Percentiles rank a stretch among this genome's conserved stretches.
Evolutionary conservation across 306 rosid genomes (phyloP).

Genomic region (Vicia villosa): DNA sequence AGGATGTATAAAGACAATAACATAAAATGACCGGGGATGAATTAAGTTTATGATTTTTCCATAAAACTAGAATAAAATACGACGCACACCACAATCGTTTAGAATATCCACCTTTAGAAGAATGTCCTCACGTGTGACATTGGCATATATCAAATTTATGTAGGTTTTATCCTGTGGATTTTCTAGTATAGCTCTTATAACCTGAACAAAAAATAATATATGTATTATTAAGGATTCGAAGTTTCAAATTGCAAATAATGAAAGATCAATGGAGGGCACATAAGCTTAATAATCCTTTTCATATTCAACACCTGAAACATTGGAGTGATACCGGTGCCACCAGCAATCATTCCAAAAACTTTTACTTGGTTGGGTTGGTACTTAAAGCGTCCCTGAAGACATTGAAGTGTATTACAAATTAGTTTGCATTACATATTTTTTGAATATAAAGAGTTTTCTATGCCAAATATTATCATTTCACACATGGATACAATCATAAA

Average conservation of each 20-base stretch:
- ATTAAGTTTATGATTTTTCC: neutral
- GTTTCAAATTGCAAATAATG: constrained; percentile 14
- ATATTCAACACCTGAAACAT: constrained; percentile 72
- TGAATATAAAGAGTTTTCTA: too few species aligned
- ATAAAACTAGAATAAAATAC: neutral
- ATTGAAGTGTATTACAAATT: too few species aligned
- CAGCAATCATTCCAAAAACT: constrained; percentile 93
- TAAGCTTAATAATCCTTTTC: constrained; percentile 13
- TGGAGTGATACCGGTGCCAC: constrained; percentile 95
- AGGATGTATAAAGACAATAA: too few species aligned
- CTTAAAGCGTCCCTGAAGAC: constrained; percentile 77
- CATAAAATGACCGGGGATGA: neutral
- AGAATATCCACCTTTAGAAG: constrained; percentile 65
- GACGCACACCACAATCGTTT: neutral
- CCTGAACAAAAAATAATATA: constrained; percentile 44
- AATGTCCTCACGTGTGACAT: constrained; percentile 77
- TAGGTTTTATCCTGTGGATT: constrained; percentile 67
- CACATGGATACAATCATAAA: too few species aligned
- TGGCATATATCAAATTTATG: constrained; percentile 80
- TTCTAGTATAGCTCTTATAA: constrained; percentile 83
- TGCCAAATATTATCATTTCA: too few species aligned
- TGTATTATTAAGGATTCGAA: neutral
- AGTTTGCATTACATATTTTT: too few species aligned
- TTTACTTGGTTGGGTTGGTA: constrained; percentile 73
- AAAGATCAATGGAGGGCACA: constrained; percentile 8